A percentile compares a stretch with the other conserved stretches of the same genome.
Evolutionary conservation across 306 rosid species (phyloP).

Genomic region (Vigna radiata): DNA sequence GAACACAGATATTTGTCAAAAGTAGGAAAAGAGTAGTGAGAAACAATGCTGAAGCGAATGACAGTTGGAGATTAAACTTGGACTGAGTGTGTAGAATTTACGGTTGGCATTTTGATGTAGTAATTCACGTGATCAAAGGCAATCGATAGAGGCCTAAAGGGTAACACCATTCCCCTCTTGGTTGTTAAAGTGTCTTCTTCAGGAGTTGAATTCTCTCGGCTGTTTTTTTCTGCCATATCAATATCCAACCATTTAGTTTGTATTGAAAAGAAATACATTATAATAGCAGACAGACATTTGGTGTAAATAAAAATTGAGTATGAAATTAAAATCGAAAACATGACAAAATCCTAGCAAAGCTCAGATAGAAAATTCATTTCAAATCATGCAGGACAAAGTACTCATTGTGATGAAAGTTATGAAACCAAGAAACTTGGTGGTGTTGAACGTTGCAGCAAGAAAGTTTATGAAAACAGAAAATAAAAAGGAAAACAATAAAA

Average conservation of each 20-base stretch:
- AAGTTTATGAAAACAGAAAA: not conserved
- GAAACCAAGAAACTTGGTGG: not conserved
- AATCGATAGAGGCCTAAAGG: constrained; percentile 60
- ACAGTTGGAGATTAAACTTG: constrained; percentile 22
- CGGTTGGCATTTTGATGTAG: constrained; percentile 61
- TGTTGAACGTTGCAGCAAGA: constrained; percentile 9
- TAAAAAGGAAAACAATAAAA: not conserved
- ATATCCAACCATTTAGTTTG: constrained; percentile 39
- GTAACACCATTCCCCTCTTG: constrained; percentile 61
- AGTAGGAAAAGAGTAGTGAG: constrained; percentile 15
- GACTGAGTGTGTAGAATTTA: constrained; percentile 40
- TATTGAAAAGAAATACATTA: constrained; percentile 25
- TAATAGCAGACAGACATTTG: not conserved
- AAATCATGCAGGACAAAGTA: not conserved
- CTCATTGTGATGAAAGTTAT: not conserved
- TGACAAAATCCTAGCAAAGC: constrained; percentile 3
- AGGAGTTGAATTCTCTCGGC: constrained; percentile 34
- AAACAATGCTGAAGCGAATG: constrained; percentile 15
- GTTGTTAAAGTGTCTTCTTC: not conserved
- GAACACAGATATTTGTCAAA: not conserved
- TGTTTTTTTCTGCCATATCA: constrained; percentile 42
- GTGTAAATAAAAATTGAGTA: not conserved
- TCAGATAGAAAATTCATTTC: not conserved
- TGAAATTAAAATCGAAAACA: constrained; percentile 21
- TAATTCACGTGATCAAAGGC: constrained; percentile 59